These are phyloP conservation scores for Digitaria exilis DNA, from an alignment of 202 grass and related monocot species.

Conservation along the genomic window DNA sequence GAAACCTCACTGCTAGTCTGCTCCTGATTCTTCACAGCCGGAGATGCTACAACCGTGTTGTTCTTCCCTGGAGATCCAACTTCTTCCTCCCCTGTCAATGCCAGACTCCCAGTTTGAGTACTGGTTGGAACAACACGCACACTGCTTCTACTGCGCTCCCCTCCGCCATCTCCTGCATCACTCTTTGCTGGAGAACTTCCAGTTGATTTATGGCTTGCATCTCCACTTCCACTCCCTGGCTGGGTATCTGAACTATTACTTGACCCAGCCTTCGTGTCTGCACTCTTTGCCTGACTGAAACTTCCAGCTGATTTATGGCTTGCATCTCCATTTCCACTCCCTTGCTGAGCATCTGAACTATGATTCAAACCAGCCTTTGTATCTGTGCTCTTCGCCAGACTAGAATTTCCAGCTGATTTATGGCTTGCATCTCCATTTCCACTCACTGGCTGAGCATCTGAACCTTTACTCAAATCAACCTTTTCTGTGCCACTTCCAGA, in stretches of 20 bases:
- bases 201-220: conserved; percentile 30
- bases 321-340: conserved; percentile 13
- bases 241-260: conserved; percentile 14
- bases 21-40: conserved; percentile 40
- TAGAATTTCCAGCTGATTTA: conserved; percentile 2
- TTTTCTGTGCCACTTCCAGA: conserved; percentile 21
- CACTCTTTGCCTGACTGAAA: conserved; percentile 3
- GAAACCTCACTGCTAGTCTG: conserved; percentile 26
- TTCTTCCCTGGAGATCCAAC: conserved; percentile 47
- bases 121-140: conserved; percentile 15
- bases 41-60: conserved; percentile 22
- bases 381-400: conserved; percentile 12
- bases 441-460: conserved; percentile 1
- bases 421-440: conserved; percentile 26
- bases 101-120: conserved; percentile 28
- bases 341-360: neutral
- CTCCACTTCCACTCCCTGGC: neutral
- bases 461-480: conserved; percentile 22
- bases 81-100: neutral
- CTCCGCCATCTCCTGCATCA: neutral
- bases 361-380: neutral
- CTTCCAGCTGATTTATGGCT: conserved; percentile 20
- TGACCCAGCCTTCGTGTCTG: neutral
- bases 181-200: neutral
- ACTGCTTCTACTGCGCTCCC: conserved; percentile 8